Base-by-base conservation (phyloP, 2,329 filamentous ascomycete species). In the Elsinoe arachidis region DNA sequence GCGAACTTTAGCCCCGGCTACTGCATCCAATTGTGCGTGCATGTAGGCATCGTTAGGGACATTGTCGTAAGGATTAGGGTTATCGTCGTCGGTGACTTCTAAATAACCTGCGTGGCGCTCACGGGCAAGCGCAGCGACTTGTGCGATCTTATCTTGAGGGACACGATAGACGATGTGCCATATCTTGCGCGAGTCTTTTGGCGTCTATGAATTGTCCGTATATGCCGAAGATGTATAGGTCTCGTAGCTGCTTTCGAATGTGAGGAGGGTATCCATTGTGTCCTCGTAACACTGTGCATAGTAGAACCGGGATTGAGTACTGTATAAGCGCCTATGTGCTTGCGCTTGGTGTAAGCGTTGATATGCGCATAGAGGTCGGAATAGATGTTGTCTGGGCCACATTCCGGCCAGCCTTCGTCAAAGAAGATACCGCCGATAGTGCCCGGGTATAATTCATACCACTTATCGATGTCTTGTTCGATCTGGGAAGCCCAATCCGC, bases 371-470 rank as follows among this genome's bases (percentile, higher is more conserved):
- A 70, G 9, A 70, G 43, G 10, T 68, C 61, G 3, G 61, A 21
- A 23, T 53, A 34, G 26, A 53, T 53, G 59, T 69, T 69, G 47
- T 66, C 60, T n/a, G 53, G 49, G 1, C 67, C 66, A 51, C 67
- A 70, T 52, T 66, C 59, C 4, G 56, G 57, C 64, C 63, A 68
- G n/a, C 65, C 68, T 41, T 69, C 65, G 55, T 70, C 65, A 49
- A 70, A 70, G 52, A 70, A 69, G 59, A 70, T 70, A 14, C 67
- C 68, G 21, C 66, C 67, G 11, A 70, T 61, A n/a, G 26, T 63
- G 52, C 35, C 26, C 21, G 60, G 55, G 43, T 68, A 68, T 3
- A 67, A 61, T 26, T 51, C n/a, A 39, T 59, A 67, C 64, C 64
- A 67, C 52, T 41, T 54, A 55, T 67, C 64, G 55, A 67, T 60